Conservation (phyloP, 495 filamentous ascomycete genomes). For the Talaromyces adpressus region DNA sequence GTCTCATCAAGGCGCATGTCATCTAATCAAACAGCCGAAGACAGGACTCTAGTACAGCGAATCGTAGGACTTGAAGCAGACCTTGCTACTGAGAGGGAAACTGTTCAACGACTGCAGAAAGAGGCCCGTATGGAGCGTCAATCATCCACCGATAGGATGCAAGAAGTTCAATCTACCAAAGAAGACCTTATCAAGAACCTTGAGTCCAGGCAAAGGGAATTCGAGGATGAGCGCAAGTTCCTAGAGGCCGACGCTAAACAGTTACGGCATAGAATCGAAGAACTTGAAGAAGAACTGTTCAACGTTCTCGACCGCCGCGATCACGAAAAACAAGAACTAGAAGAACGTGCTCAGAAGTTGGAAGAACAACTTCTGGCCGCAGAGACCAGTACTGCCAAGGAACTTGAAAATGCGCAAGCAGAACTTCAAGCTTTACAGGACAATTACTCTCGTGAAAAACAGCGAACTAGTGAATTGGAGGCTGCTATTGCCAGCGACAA, state of each 20-base stretch:
- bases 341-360: constrained; percentile 61
- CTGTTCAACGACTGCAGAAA: constrained; percentile 46
- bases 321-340: constrained; percentile 61
- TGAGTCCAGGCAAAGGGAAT: constrained; percentile 83
- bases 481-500: constrained; percentile 44
- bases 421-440: constrained; percentile 49
- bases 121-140: constrained; percentile 60
- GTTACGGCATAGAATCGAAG: constrained; percentile 69
- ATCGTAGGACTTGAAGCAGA: constrained; percentile 80
- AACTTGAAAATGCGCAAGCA: constrained; percentile 47
- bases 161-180: constrained; percentile 86
- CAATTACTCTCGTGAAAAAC: constrained; percentile 47
- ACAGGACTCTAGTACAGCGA: constrained; percentile 58
- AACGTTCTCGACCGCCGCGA: constrained; percentile 74
- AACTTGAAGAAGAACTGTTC: constrained; percentile 85
- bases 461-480: constrained; percentile 45
- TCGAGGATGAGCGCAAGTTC: constrained; percentile 71
- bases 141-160: constrained; percentile 59
- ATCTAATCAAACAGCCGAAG: constrained; percentile 57
- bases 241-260: constrained; percentile 72
- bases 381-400: constrained; percentile 47
- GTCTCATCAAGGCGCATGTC: constrained; percentile 61
- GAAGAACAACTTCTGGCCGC: constrained; percentile 62
- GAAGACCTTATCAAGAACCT: constrained; percentile 91
- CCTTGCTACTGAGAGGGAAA: constrained; percentile 57